Conservation (phyloP, 495 filamentous ascomycete genomes). For the Entonaema liquescens region DNA sequence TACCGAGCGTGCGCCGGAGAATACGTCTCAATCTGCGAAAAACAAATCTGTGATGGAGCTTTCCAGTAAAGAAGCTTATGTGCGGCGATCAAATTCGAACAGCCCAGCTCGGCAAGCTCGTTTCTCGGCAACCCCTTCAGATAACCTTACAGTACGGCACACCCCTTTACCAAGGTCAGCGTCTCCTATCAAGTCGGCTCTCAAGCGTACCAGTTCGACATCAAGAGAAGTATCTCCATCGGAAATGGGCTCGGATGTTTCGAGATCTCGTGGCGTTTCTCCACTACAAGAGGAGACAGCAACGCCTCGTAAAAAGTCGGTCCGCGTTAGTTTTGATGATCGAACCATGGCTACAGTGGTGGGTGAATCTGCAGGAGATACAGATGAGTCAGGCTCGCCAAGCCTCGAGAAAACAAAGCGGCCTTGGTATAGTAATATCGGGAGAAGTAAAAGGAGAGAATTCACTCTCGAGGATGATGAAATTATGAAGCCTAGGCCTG, state of each 20-base stretch:
- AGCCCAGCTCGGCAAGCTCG: constrained; percentile 69
- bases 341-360: constrained; percentile 61
- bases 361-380: constrained; percentile 64
- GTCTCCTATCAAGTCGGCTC: constrained; percentile 85
- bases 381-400: constrained; percentile 56
- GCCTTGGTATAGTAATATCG: constrained; percentile 63
- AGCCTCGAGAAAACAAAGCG: constrained; percentile 62
- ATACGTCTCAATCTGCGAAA: constrained; percentile 10
- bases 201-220: constrained; percentile 71
- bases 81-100: constrained; percentile 47
- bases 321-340: constrained; percentile 89
- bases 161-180: constrained; percentile 80
- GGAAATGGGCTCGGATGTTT: constrained; percentile 53
- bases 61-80: constrained; percentile 15
- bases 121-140: constrained; percentile 65
- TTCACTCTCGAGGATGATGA: constrained; percentile 66
- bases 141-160: constrained; percentile 69
- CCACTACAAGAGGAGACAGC: constrained; percentile 62
- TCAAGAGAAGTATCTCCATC: constrained; percentile 57
- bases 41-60: constrained; percentile 40
- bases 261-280: constrained; percentile 37
- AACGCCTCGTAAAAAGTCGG: constrained; percentile 69
- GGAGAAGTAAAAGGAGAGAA: constrained; percentile 58
- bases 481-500: constrained; percentile 77
- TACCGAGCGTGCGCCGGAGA: constrained; percentile 10